phyloP scores from a whole-genome alignment of 2,329 filamentous ascomycete genomes.

The Penicillium freii region DNA sequence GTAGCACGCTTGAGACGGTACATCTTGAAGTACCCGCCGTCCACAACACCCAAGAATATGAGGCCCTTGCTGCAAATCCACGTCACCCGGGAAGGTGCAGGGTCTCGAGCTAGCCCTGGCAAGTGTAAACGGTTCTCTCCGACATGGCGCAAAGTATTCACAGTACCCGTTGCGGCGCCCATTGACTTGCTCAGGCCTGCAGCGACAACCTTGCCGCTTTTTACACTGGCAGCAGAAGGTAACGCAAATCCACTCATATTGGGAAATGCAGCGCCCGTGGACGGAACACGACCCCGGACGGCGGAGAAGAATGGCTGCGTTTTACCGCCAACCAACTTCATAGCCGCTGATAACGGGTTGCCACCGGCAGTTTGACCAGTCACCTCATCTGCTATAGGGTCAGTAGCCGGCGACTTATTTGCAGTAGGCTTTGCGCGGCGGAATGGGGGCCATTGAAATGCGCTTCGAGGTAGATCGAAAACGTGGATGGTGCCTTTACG shows the following conservation, averaged over 20 bases:
- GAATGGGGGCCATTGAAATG: constrained; percentile 82
- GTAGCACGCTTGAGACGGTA: constrained; percentile 43
- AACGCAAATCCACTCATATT: constrained; percentile 46
- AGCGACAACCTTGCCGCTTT: constrained; percentile 49
- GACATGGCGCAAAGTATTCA: constrained; percentile 48
- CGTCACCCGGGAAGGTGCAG: constrained; percentile 43
- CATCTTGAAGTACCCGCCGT: constrained; percentile 46
- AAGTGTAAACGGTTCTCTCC: constrained; percentile 51
- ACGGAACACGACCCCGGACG: constrained; percentile 56
- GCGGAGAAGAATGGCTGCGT: constrained; percentile 65
- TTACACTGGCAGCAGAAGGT: constrained; percentile 47
- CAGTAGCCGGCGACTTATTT: constrained; percentile 37
- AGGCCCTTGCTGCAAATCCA: constrained; percentile 48
- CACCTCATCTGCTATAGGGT: constrained; percentile 49
- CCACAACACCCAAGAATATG: constrained; percentile 46
- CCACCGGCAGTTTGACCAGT: constrained; percentile 42
- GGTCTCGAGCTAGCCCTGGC: constrained; percentile 39
- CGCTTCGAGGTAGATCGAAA: constrained; percentile 77
- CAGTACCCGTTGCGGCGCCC: constrained; percentile 49
- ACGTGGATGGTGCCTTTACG: constrained; percentile 95
- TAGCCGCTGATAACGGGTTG: constrained; percentile 64
- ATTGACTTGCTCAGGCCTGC: constrained; percentile 52
- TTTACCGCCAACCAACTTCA: constrained; percentile 63
- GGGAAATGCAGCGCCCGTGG: constrained; percentile 45
- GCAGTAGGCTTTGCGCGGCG: constrained; percentile 46